phyloP scores from a whole-genome alignment of 768 basidiomycete species.

The Hypsizygus marmoreus region DNA sequence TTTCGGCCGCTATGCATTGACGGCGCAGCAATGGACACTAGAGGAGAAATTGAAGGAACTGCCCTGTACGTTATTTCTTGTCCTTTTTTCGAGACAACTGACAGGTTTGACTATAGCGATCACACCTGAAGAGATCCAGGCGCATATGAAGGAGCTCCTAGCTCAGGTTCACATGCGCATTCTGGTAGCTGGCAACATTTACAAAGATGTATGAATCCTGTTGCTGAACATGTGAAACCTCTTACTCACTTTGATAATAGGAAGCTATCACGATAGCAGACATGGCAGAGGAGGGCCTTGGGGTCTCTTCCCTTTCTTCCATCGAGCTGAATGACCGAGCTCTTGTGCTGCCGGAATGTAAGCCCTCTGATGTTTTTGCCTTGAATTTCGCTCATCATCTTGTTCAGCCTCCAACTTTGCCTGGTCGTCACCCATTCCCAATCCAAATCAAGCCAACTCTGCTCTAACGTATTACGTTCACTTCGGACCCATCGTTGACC shows the following conservation, averaged over 20 bases:
- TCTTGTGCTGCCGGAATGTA: constrained; percentile 74
- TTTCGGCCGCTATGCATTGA: constrained; percentile 69
- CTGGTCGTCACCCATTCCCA: constrained; percentile 68
- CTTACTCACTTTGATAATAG: constrained; percentile 36
- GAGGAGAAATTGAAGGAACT: constrained; percentile 78
- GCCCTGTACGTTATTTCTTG: constrained; percentile 53
- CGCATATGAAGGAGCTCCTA: constrained; percentile 60
- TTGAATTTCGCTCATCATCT: constrained; percentile 4
- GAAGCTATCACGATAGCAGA: constrained; percentile 77
- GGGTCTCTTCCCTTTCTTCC: constrained; percentile 52
- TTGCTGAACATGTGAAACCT: not conserved
- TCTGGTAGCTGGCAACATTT: constrained; percentile 82
- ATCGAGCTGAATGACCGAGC: constrained; percentile 55
- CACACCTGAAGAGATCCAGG: constrained; percentile 68
- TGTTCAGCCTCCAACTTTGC: constrained; percentile 67
- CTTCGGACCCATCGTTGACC: constrained; percentile 68
- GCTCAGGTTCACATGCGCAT: constrained; percentile 68
- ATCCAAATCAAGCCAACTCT: constrained; percentile 86
- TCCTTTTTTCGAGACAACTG: not conserved
- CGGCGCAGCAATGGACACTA: constrained; percentile 73
- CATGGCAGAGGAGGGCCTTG: constrained; percentile 67
- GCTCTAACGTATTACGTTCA: constrained; percentile 85
- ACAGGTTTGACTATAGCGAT: constrained; percentile 48
- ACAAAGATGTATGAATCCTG: constrained; percentile 64
- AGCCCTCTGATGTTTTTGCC: constrained; percentile 11